Conservation (phyloP, 176 grass and related monocot species). For the Ensete ventricosum region DNA sequence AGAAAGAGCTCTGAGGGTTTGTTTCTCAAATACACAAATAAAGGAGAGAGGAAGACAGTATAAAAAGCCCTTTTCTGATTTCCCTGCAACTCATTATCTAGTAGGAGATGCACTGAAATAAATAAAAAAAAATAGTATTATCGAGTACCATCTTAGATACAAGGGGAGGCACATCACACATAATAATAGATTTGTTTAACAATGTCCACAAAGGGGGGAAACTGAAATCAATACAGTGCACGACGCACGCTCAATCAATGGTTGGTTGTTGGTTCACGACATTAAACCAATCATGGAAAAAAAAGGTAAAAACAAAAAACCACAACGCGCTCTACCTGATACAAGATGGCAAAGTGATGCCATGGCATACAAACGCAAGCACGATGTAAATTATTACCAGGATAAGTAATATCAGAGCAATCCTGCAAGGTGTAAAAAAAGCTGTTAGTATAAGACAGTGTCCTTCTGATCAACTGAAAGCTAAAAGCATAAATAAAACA, state of each 20-base stretch:
- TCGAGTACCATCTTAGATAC: background rate
- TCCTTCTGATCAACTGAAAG: slow-evolving; percentile 4
- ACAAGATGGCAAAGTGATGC: slow-evolving; percentile 74
- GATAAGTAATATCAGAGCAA: slow-evolving; percentile 64
- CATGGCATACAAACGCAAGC: slow-evolving; percentile 87
- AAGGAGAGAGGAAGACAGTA: too few species aligned
- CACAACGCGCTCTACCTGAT: slow-evolving; percentile 35
- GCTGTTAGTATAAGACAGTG: slow-evolving; percentile 1
- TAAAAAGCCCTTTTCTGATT: too few species aligned
- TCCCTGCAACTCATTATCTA: too few species aligned
- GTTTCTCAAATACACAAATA: too few species aligned
- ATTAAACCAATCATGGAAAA: background rate
- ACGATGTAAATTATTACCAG: slow-evolving; percentile 70
- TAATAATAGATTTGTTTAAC: background rate
- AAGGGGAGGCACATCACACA: background rate
- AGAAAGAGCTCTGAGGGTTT: too few species aligned
- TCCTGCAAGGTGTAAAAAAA: slow-evolving; percentile 32
- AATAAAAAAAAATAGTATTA: too few species aligned
- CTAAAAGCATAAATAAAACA: slow-evolving; percentile 1
- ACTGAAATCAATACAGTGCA: background rate
- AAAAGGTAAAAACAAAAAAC: background rate
- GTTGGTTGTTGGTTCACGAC: background rate
- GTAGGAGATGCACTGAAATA: too few species aligned
- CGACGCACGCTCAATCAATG: background rate
- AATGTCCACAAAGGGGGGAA: background rate